Base-by-base conservation (phyloP, 345 rosid genomes). In the Linum usitatissimum region DNA sequence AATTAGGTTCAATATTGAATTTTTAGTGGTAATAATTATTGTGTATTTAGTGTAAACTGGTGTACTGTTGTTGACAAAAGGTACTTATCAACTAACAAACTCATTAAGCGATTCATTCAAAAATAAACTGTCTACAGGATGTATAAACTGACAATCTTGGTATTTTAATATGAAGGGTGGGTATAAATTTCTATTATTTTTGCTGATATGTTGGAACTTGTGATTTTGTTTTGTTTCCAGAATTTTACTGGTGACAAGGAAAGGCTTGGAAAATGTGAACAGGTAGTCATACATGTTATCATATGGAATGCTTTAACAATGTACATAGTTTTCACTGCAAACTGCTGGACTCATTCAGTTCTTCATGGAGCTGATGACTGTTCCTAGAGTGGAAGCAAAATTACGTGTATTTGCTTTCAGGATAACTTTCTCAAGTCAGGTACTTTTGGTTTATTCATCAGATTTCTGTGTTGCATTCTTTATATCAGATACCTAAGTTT, bases 211-310 rank as follows among this genome's bases (percentile, higher is more conserved):
- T 34, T 34, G 38, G 38, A 7, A 45, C 15, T 45, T 45, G 51
- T 0, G 51, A 40, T 40, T 6, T 40, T 40, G 51, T 45, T 20
- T 13, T 53, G 20, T 64, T 67, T 70, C 65, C 86, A 90, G 98
- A 90, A 90, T 71, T 90, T 89, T 76, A 69, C 80, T 18, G 97
- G 99, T 60, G 78, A 80, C 77, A 90, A 84, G 79, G 88, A 82
- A 76, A 83, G 78, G 90, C 94, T 90, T 68, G 99, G 99, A 77
- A 93, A 86, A 84, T 93, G 99, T 64, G 99, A 93, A 79, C 91
- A 85, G 96, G 98, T 86, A 48, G 63, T 49, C 71, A 73, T 64
- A 19, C 54, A 64, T 71, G 63, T 73, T 64, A 6, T 63, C 61
- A 58, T 49, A 64, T 59, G 42, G 65, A 65, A 61, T 54, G 53